Evolutionary conservation across 371 early-diverging fungal genomes (phyloP), one percentile per base, ranked within the genome.

Genomic region (Spiromyces aspiralis): DNA sequence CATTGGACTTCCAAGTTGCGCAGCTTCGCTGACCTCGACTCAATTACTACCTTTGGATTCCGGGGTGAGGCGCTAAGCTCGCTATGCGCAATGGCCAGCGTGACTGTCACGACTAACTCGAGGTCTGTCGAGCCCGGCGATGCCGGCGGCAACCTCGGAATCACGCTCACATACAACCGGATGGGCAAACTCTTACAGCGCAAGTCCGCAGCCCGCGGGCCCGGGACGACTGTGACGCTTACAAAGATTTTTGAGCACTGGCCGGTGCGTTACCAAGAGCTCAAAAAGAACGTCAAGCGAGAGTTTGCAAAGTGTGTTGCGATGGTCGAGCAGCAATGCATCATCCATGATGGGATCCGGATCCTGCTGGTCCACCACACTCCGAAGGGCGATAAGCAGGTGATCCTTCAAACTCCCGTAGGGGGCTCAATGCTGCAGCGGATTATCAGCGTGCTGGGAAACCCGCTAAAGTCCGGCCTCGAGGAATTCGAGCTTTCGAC

Each of bases 181-280:
- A 48, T 60, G 26, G 93, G 94, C 4, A 59, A 59, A 25, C 50
- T 83, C 23, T 22, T 20, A 1, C 1, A n/a, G 13, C 43, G 35
- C 2, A 57, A 45, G 25, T 21, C 59, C 1, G 54, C 55, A 1
- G 70, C 70, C 0, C 43, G 70, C n/a, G 63, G 62, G 46, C 53
- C 44, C 54, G 99, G 99, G 2, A 95, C 97, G 2, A 92, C 90
- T 0, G 75, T 97, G 2, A 69, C 67, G 21, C 56, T 98, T 27
- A 54, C 60, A 12, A 74, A 82, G 21, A 57, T 99, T 25, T 98
- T 98, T 66, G 74, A 82, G 13, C 62, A 75, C 3, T 71, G 90
- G 61, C 98, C 98, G 2, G 93, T 99, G 2, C 78, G 99, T n/a
- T 67, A 71, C 41, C 73, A 72, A 27, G 95, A 95, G 53, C 83